Conservation (phyloP, 2,329 filamentous ascomycete species). For the Fusarium sp. region DNA sequence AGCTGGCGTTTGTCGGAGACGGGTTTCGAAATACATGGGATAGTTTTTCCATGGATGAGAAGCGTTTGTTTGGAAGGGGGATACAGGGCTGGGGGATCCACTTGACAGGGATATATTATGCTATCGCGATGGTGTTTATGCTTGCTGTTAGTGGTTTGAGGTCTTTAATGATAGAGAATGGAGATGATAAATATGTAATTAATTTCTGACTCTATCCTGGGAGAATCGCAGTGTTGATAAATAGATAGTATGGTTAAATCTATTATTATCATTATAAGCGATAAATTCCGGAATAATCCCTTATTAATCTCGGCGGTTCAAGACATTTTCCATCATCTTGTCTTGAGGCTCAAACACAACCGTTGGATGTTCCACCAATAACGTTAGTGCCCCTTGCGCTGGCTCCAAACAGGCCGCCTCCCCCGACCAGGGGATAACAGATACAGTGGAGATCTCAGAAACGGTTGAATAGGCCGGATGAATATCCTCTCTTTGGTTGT, state of each 20-base stretch:
- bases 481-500: conserved; percentile 8
- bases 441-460: neutral
- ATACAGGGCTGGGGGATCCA: conserved; percentile 11
- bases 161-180: too few species aligned
- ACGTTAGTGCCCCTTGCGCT: conserved; percentile 41
- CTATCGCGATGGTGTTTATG: conserved; percentile 1
- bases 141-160: neutral
- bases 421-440: conserved; percentile 3
- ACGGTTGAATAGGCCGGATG: neutral
- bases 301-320: conserved; percentile 6
- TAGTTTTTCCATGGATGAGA: conserved; percentile 38
- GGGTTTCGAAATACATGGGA: conserved; percentile 25
- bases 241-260: accelerated
- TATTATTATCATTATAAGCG: neutral
- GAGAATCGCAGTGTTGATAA: accelerated
- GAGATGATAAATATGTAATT: too few species aligned
- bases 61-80: conserved; percentile 12
- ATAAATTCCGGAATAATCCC: neutral
- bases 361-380: conserved; percentile 43
- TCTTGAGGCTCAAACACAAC: conserved; percentile 45
- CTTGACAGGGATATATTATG: neutral
- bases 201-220: neutral
- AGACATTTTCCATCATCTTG: conserved; percentile 8
- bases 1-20: conserved; percentile 21
- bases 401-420: conserved; percentile 42